Base-by-base conservation (phyloP, 139 green algal genomes). In the Micromonas commoda region DNA sequence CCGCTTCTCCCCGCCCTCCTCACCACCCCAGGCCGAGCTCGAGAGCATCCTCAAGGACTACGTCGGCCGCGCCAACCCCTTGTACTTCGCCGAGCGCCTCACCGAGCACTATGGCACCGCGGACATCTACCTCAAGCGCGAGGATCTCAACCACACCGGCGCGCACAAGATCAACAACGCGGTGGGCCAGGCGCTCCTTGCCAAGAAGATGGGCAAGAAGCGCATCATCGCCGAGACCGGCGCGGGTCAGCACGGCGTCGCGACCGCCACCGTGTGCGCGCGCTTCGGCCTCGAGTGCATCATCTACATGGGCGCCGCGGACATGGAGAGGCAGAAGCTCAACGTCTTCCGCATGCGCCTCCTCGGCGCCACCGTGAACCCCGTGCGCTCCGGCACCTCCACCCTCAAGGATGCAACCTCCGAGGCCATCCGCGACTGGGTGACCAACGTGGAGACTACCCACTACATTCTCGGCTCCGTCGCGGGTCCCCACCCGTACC, bases 151-250 rank as follows among this genome's bases (percentile, higher is more conserved):
- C 84, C 95, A 99, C 89, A 99, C 95, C 0, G 95, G 95, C 29
- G 95, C 95, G 0, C 95, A 99, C 84, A 99, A 99, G 86, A 99
- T 99, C 87, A 99, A 99, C 88, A 99, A 99, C 85, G 94, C 93
- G 0, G 84, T 99, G 9, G 95, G 95, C 0, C 95, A 99, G 86
- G 93, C 88, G 20, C 80, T 97, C 75, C 86, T 97, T 71, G 96
- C 90, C 88, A 90, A 93, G 80, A 88, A 90, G 33, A 93, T 98
- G 88, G 88, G 87, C 70, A 99, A 99, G 88, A 85, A 94, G 81
- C 89, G 94, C 77, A 97, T 99, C 83, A 97, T 99, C 69, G 95
- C 95, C 20, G 95, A 99, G 87, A 99, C 95, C 3, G 95, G 95
- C 6, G 95, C 95, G 9, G 95, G 95, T 1, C 95, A 99, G 90